Evolutionary conservation across 1,284 basidiomycete genomes (phyloP), one percentile per base, ranked within the genome.

Genomic region (Earliella scabrosa): DNA sequence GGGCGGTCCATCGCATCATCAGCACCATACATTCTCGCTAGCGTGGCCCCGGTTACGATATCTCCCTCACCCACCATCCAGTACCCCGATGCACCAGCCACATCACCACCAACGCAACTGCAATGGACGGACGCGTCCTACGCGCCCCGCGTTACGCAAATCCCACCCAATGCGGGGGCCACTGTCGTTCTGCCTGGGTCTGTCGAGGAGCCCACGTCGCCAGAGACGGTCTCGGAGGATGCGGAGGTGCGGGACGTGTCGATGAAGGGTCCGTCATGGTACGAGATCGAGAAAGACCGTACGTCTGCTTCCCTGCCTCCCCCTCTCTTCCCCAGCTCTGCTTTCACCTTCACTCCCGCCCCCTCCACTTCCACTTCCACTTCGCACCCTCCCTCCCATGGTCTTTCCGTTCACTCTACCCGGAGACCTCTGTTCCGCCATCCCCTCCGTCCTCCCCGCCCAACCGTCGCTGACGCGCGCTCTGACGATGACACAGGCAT

Each of bases 271-370:
- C 77, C 77, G 11, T 82, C 82, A 18, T 88, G 85, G 84, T 88
- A 87, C 63, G 86, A 90, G 64, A 78, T 82, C 8, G 87, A 88
- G 65, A 85, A 81, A 63, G 83, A 88, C 67, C 80, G 86, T 88
- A 70, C 66, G 85, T 81, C 43, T 43, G 43, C 47, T 45, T 81
- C 46, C 49, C 47, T 49, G 35, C 38, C 41, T 27, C 27, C 52
- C 24, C 5, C 39, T 40, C 55, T 43, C 11, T 55, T 51, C n/a
- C 13, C 46, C 50, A 31, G 6, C 29, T 31, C 29, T 13, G 29
- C 29, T 6, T 6, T 31, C 29, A 31, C 29, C 13, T 31, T 20
- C 23, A 29, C 32, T 13, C 36, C 32, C 32, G 32, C 21, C 39
- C 6, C 45, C 23, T 38, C 60, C 13, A 23, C 29, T n/a, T 9